Evolutionary conservation across 2,329 filamentous ascomycete species (phyloP).

Genomic region (Ophiostoma quercus): DNA sequence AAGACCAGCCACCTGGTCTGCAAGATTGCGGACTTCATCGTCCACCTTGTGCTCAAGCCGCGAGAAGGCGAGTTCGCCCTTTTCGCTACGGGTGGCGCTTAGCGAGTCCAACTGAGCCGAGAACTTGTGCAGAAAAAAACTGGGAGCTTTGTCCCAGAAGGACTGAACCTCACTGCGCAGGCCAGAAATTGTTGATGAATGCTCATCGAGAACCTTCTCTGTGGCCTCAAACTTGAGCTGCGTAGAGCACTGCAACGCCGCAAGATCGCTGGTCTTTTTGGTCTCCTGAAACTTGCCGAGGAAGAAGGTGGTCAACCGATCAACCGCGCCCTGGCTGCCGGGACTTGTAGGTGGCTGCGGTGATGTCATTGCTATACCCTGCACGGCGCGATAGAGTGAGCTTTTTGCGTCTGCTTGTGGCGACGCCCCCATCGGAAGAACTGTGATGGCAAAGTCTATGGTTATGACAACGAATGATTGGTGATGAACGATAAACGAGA

Average conservation of each 20-base stretch:
- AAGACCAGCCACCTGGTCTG: conserved; percentile 23
- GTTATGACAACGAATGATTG: not conserved
- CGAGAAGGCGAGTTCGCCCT: conserved; percentile 21
- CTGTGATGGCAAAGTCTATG: not conserved
- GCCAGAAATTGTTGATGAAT: conserved; percentile 1
- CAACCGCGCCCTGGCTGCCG: conserved; percentile 15
- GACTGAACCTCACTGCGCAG: conserved; percentile 23
- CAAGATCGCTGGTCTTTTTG: conserved; percentile 21
- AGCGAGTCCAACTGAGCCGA: conserved; percentile 23
- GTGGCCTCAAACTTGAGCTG: conserved; percentile 25
- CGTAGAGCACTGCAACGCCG: conserved; percentile 18
- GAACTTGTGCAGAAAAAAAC: conserved; percentile 24
- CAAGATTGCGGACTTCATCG: conserved; percentile 24
- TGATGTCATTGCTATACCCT: not conserved
- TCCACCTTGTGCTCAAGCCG: conserved; percentile 25
- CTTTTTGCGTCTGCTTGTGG: not conserved
- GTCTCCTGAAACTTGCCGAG: conserved; percentile 25
- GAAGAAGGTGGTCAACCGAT: conserved; percentile 25
- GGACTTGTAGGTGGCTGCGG: not conserved
- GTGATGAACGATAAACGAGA: not conserved
- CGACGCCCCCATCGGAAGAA: not conserved
- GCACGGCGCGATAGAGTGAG: not conserved
- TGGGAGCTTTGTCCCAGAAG: conserved; percentile 24
- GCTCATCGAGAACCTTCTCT: conserved; percentile 23
- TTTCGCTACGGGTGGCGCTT: conserved; percentile 17